These are phyloP conservation scores for Striga hermonthica DNA, from an alignment of 305 asterid species.

Conservation along the genomic window DNA sequence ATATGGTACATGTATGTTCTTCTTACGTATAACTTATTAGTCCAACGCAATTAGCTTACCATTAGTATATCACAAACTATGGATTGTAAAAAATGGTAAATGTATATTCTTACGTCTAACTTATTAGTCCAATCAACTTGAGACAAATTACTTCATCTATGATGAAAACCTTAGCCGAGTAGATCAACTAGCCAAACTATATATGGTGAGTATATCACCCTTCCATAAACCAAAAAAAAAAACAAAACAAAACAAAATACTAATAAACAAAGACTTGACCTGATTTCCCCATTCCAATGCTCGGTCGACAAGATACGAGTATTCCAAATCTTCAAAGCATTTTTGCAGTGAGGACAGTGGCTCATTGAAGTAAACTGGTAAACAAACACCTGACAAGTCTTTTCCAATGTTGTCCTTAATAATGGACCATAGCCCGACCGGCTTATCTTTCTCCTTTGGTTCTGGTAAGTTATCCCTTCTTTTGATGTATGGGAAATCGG, in stretches of 20 bases:
- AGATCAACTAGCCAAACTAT: slow-evolving; percentile 22
- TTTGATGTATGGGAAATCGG: slow-evolving; percentile 63
- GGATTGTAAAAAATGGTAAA: neutral
- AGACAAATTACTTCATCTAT: neutral
- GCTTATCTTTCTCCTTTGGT: slow-evolving; percentile 94
- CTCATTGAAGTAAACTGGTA: slow-evolving; percentile 96
- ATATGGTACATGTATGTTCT: neutral
- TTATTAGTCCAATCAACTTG: slow-evolving; percentile 4
- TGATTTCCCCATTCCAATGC: slow-evolving; percentile 94
- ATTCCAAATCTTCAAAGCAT: slow-evolving; percentile 97
- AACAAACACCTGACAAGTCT: slow-evolving; percentile 98
- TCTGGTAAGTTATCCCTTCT: slow-evolving; percentile 87
- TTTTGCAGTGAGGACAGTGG: slow-evolving; percentile 95
- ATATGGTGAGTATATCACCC: slow-evolving; percentile 26
- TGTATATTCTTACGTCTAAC: neutral
- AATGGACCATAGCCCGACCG: slow-evolving; percentile 91
- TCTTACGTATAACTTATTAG: neutral
- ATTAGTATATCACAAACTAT: slow-evolving; percentile 11
- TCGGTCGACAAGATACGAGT: slow-evolving; percentile 85
- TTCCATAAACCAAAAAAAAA: slow-evolving; percentile 13
- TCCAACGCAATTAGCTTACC: neutral
- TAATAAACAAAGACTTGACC: slow-evolving; percentile 42
- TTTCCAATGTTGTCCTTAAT: slow-evolving; percentile 98
- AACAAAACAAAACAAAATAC: neutral
- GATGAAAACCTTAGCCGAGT: neutral